A percentile compares a stretch with the other conserved stretches of the same genome.
phyloP scores from a whole-genome alignment of 1,284 basidiomycete genomes.

The Ceratobasidium sp. region DNA sequence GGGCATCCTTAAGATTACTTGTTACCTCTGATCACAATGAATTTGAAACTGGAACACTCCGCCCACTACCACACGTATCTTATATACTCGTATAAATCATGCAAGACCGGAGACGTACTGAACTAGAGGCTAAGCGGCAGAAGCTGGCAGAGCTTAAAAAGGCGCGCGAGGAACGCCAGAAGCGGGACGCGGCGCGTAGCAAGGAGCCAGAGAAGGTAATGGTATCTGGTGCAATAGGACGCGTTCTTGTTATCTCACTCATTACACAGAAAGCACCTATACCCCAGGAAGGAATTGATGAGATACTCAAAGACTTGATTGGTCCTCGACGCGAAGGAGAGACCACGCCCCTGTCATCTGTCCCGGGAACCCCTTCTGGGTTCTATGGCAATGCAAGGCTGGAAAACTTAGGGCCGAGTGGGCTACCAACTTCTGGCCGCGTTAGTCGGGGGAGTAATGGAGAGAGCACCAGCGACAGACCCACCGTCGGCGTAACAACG shows the following conservation, averaged over 20 bases:
- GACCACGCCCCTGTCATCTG: constrained; percentile 67
- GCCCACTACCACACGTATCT: background rate
- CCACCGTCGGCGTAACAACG: constrained; percentile 12
- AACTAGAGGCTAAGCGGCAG: constrained; percentile 90
- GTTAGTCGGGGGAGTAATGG: constrained; percentile 69
- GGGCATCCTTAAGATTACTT: background rate
- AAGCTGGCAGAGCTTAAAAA: constrained; percentile 85
- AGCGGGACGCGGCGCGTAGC: constrained; percentile 57
- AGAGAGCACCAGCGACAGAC: constrained; percentile 31
- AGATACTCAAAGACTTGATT: constrained; percentile 67
- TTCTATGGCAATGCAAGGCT: constrained; percentile 54
- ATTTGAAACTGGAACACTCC: background rate
- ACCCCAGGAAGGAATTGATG: constrained; percentile 67
- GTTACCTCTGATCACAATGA: background rate
- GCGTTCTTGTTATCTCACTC: background rate
- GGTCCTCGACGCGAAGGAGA: constrained; percentile 54
- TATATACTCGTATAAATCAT: constrained; percentile 37
- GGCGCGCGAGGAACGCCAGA: constrained; percentile 64
- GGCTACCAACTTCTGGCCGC: constrained; percentile 47
- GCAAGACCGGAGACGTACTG: constrained; percentile 64
- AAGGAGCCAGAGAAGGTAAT: constrained; percentile 17
- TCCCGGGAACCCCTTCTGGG: constrained; percentile 71
- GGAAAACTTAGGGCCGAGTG: background rate
- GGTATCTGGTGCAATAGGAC: background rate
- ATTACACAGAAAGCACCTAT: constrained; percentile 34